Evolutionary conservation across 257 asterid genomes (phyloP).

Genomic region (Buddleja alternifolia): DNA sequence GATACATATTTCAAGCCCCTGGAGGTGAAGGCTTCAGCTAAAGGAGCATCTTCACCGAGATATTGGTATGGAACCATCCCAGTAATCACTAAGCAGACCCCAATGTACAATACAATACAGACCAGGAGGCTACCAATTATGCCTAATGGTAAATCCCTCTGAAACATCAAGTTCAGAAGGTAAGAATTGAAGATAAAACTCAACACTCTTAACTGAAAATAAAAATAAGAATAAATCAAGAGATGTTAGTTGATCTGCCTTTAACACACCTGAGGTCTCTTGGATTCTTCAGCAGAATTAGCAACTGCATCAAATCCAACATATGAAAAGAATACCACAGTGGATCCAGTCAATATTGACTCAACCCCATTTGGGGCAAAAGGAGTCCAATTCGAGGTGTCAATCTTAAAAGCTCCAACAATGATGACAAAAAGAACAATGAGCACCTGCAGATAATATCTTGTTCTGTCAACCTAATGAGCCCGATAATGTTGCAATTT

Average conservation of each 20-base stretch:
- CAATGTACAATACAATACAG: conserved; percentile 72
- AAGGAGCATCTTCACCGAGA: conserved; percentile 90
- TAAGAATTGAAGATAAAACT: conserved; percentile 11
- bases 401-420: conserved; percentile 79
- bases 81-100: conserved; percentile 86
- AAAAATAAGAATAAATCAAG: conserved; percentile 1
- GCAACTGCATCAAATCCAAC: conserved; percentile 97
- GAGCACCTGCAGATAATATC: conserved; percentile 55
- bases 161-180: conserved; percentile 38
- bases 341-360: conserved; percentile 78
- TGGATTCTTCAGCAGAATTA: conserved; percentile 91
- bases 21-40: conserved; percentile 80
- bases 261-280: conserved; percentile 75
- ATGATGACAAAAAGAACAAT: conserved; percentile 75
- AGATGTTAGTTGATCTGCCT: conserved; percentile 24
- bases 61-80: conserved; percentile 88
- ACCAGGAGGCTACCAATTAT: conserved; percentile 86
- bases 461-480: conserved; percentile 30
- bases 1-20: conserved; percentile 74
- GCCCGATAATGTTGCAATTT: conserved; percentile 8
- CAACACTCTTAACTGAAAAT: not conserved
- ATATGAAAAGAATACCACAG: conserved; percentile 90
- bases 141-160: conserved; percentile 89
- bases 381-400: conserved; percentile 83
- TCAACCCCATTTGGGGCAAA: conserved; percentile 74